Conservation (phyloP, 2,329 filamentous ascomycete species). For the Aspergillus hiratsukae region DNA sequence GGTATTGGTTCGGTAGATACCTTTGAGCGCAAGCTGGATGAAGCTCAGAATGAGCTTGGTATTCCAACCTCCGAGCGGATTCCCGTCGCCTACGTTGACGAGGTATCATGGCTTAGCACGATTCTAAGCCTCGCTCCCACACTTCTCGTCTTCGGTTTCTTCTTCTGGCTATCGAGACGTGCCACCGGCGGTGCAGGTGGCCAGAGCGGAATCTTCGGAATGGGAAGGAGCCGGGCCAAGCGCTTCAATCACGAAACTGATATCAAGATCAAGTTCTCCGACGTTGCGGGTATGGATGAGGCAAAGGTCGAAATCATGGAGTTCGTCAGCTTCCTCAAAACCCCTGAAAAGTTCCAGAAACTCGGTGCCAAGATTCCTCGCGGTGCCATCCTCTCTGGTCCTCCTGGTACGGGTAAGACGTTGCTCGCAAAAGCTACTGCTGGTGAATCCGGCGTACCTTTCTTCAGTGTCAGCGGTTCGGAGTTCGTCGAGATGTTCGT, state of each 20-base stretch:
- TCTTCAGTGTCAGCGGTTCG: constrained; percentile 97
- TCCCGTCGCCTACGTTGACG: constrained; percentile 79
- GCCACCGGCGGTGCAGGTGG: constrained; percentile 64
- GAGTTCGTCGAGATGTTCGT: constrained; percentile 99
- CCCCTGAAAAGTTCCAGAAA: constrained; percentile 86
- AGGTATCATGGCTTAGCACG: constrained; percentile 67
- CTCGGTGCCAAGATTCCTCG: constrained; percentile 96
- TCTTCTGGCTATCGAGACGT: constrained; percentile 74
- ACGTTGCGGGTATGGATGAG: constrained; percentile 97
- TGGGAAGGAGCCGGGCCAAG: constrained; percentile 93
- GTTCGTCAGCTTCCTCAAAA: constrained; percentile 94
- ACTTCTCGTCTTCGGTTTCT: constrained; percentile 74
- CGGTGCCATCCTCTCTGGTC: constrained; percentile 93
- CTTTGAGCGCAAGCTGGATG: constrained; percentile 83
- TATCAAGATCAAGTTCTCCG: constrained; percentile 93
- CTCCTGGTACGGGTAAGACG: constrained; percentile 97
- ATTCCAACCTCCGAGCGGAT: constrained; percentile 88
- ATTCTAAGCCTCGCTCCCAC: constrained; percentile 83
- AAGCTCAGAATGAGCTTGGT: constrained; percentile 78
- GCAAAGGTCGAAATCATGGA: constrained; percentile 99
- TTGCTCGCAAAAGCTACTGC: constrained; percentile 95
- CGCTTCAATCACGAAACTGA: constrained; percentile 96
- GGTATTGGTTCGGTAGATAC: constrained; percentile 90
- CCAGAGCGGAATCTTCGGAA: constrained; percentile 81
- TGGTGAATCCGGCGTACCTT: constrained; percentile 92